Evolutionary conservation across 768 basidiomycete genomes (phyloP), one percentile per base, ranked within the genome.

Genomic region (Mrakia gelida): DNA sequence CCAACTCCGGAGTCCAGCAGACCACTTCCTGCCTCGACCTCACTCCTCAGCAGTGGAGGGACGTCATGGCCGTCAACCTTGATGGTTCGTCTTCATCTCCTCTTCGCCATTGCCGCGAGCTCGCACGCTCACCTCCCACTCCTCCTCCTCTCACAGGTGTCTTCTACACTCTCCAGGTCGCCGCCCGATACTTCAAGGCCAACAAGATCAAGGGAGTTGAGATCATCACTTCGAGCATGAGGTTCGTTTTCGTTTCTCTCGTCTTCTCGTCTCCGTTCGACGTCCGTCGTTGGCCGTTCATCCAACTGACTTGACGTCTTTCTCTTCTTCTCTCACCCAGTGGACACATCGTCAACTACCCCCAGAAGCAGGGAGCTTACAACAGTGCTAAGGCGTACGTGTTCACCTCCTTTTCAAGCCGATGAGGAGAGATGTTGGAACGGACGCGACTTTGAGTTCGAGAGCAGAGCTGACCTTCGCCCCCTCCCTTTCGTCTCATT

Each of bases 1-100:
- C 78, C 75, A 79, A 79, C 78, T 75, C 74, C 28, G 78, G 78
- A 30, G 78, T 79, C 30, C 78, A 79, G 75, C 78, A 79, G 75
- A 79, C 74, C n/a, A 75, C 68, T 28, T 38, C 74, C 5, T 75
- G 78, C 71, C 54, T 79, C 43, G 68, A 59, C 43, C 18, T 79
- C 28, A 65, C 41, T 34, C 71, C 76, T 32, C 26, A 72, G 54
- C 76, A 76, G 67, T 68, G 52, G 43, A 49, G 65, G 28, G 65
- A 70, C 75, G 43, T 75, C 16, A 68, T 75, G 61, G 75, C 62
- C 30, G 38, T 75, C 41, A 63, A 73, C 71, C 38, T 73, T 3
- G 45, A 73, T 23, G 71, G 71, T 59, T 8, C 26, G 59, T 59
- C 45, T 45, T 10, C 45, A 2, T 28, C 26, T 28, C 28, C 28